A percentile compares a stretch with the other conserved stretches of the same genome.
phyloP scores from a whole-genome alignment of 139 green algal genomes.

The Coelastrella sp. region DNA sequence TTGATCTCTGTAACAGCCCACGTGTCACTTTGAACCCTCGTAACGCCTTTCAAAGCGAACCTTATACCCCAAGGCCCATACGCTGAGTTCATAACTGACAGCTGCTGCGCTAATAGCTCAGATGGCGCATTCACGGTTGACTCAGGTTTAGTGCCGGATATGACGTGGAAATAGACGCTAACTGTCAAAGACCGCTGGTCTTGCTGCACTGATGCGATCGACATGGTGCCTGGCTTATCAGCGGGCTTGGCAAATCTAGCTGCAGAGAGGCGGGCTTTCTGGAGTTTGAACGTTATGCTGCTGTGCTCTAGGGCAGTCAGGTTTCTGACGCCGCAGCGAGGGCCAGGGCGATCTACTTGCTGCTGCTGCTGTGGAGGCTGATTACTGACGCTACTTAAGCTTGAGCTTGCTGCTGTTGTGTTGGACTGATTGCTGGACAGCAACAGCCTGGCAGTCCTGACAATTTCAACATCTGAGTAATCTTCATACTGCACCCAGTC shows the following conservation, averaged over 20 bases:
- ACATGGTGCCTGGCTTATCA: background rate
- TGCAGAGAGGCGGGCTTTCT: background rate
- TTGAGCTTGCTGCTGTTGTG: conserved; percentile 21
- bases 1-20: conserved; percentile 38
- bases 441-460: background rate
- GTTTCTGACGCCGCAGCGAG: conserved; percentile 7
- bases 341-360: background rate
- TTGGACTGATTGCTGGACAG: background rate
- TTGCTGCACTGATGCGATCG: conserved; percentile 5
- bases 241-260: background rate
- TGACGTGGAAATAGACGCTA: conserved; percentile 37
- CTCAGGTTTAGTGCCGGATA: background rate
- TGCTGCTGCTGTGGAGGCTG: conserved; percentile 8
- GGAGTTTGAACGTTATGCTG: background rate
- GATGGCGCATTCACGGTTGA: background rate
- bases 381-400: background rate
- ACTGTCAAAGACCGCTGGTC: background rate
- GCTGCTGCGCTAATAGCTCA: conserved; percentile 12
- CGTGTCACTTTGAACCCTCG: conserved; percentile 2
- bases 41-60: conserved; percentile 25
- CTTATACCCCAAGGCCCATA: conserved; percentile 12
- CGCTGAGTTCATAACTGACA: conserved; percentile 29
- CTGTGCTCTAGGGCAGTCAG: background rate
- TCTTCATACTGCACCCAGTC: conserved; percentile 25
- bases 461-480: background rate